phyloP scores from a whole-genome alignment of 2,329 filamentous ascomycete species.

The Dendryphion nanum region DNA sequence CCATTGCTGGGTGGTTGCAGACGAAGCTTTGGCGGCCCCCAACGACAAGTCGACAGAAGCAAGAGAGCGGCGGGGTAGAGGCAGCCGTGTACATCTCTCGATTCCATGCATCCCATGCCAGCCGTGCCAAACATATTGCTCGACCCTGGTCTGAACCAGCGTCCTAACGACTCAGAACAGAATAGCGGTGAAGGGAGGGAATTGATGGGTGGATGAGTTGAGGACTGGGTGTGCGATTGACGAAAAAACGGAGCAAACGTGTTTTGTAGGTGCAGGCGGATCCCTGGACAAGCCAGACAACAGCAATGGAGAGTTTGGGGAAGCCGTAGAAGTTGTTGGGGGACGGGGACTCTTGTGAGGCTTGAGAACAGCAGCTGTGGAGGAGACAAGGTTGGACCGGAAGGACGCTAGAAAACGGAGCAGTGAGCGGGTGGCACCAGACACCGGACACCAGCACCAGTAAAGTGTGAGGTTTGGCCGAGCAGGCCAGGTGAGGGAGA shows the following conservation, averaged over 20 bases:
- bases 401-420: slow-evolving; percentile 33
- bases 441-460: slow-evolving; percentile 9
- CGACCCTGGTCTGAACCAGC: slow-evolving; percentile 14
- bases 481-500: too few species aligned
- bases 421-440: slow-evolving; percentile 13
- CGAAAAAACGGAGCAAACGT: slow-evolving; percentile 28
- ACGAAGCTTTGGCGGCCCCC: slow-evolving; percentile 9
- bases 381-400: slow-evolving; percentile 4
- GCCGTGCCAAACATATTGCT: slow-evolving; percentile 22
- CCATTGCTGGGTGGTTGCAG: too few species aligned
- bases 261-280: too few species aligned
- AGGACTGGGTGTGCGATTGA: slow-evolving; percentile 13
- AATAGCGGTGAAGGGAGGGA: slow-evolving; percentile 30
- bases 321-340: too few species aligned
- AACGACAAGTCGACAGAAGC: slow-evolving; percentile 7
- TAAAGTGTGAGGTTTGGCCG: too few species aligned
- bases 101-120: slow-evolving; percentile 16
- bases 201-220: slow-evolving; percentile 5
- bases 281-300: slow-evolving; percentile 4
- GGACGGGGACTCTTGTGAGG: too few species aligned
- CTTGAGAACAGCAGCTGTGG: too few species aligned
- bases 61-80: slow-evolving; percentile 21
- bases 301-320: too few species aligned
- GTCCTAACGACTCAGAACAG: slow-evolving; percentile 21
- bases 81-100: slow-evolving; percentile 14